These are phyloP conservation scores for Pythium rhizo-oryzae DNA, from an alignment of 352 stramenopile genomes.

Conservation along the genomic window DNA sequence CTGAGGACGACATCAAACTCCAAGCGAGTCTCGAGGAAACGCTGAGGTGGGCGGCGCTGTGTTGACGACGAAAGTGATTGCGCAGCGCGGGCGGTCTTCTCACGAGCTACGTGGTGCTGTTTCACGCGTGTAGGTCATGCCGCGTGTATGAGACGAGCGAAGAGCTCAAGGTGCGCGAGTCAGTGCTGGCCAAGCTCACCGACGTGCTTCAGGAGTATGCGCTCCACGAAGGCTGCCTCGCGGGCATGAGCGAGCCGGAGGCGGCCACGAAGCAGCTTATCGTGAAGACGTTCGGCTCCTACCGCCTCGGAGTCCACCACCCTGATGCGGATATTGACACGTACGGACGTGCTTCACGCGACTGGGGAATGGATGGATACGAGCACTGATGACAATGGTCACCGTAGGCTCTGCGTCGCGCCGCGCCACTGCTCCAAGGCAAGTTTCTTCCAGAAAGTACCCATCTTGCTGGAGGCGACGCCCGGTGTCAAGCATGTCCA, in stretches of 20 bases:
- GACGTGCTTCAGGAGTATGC: conserved; percentile 79
- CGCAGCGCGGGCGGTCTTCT: neutral
- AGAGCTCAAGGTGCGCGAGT: conserved; percentile 61
- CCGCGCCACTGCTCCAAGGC: conserved; percentile 76
- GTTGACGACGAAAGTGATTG: neutral
- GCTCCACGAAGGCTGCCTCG: conserved; percentile 58
- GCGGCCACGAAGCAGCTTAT: conserved; percentile 46
- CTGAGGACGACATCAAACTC: conserved; percentile 64
- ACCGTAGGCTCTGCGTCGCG: conserved; percentile 74
- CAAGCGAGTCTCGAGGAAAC: conserved; percentile 70
- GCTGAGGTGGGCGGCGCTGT: conserved; percentile 39
- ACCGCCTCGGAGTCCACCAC: conserved; percentile 84
- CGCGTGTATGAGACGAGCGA: conserved; percentile 78
- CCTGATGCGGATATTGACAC: conserved; percentile 87
- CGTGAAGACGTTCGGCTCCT: conserved; percentile 93
- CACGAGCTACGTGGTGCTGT: neutral
- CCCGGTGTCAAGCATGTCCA: conserved; percentile 70
- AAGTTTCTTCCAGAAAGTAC: conserved; percentile 90
- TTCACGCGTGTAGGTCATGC: conserved; percentile 36
- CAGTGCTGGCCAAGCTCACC: conserved; percentile 64
- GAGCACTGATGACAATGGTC: conserved; percentile 24
- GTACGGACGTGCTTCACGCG: conserved; percentile 32
- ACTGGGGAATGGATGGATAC: neutral
- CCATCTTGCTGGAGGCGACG: conserved; percentile 75
- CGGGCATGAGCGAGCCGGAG: conserved; percentile 48